These are phyloP conservation scores for Phytophthora citrophthora DNA, from an alignment of 352 stramenopile genomes.

Conservation along the genomic window DNA sequence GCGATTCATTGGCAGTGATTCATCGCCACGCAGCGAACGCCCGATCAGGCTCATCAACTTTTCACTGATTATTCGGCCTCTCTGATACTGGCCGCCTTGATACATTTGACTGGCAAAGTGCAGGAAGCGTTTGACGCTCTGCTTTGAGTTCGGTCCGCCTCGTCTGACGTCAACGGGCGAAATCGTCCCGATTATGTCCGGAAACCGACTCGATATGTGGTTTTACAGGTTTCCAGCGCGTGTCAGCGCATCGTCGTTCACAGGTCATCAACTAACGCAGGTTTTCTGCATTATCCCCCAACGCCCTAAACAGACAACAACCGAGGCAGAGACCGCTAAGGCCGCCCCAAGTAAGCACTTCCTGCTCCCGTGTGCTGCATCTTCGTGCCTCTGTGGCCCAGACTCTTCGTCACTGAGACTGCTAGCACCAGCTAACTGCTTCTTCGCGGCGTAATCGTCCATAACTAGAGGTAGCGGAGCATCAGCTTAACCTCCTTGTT, in stretches of 20 bases:
- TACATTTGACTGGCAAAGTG: too few relatives aligned
- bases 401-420: conserved; percentile 4
- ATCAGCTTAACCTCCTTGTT: neutral
- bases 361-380: conserved; percentile 1
- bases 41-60: neutral
- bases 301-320: conserved; percentile 15
- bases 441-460: neutral
- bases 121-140: too few relatives aligned
- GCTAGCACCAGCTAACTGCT: neutral
- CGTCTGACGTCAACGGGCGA: conserved; percentile 12
- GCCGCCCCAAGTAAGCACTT: conserved; percentile 8
- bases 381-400: conserved; percentile 1
- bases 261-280: conserved; percentile 1
- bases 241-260: neutral
- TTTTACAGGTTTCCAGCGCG: conserved; percentile 10
- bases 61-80: too few relatives aligned
- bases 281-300: conserved; percentile 22
- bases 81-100: too few relatives aligned
- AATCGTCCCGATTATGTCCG: neutral
- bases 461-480: conserved; percentile 5
- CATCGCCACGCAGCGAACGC: neutral
- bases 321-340: neutral
- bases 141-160: neutral
- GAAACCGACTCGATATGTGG: conserved; percentile 42
- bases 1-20: too few relatives aligned